Conservation (phyloP, 2,329 filamentous ascomycete genomes). For the Colletotrichum endophyticum region DNA sequence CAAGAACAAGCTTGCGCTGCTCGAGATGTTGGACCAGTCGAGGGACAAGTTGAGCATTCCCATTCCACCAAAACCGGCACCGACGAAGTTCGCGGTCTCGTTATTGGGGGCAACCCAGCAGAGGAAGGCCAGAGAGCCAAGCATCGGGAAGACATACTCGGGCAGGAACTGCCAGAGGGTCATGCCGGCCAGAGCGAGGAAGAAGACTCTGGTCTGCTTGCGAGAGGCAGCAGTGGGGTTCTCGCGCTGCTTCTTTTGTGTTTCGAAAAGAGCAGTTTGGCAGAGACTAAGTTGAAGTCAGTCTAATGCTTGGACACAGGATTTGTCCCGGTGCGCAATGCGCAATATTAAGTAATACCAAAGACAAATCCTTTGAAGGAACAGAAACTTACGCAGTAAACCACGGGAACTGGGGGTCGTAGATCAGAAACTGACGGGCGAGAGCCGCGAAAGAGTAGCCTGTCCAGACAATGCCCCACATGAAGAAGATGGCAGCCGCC, state of each 20-base stretch:
- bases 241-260: slow-evolving; percentile 56
- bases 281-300: slow-evolving; percentile 35
- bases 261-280: slow-evolving; percentile 64
- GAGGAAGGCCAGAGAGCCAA: slow-evolving; percentile 51
- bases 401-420: slow-evolving; percentile 53
- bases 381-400: not conserved
- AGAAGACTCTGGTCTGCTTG: slow-evolving; percentile 63
- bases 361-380: too few relatives aligned
- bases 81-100: slow-evolving; percentile 63
- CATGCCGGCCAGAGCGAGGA: slow-evolving; percentile 54
- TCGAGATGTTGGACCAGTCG: slow-evolving; percentile 51
- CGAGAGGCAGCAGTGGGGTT: slow-evolving; percentile 51
- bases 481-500: slow-evolving; percentile 62
- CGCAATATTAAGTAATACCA: not conserved
- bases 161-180: slow-evolving; percentile 32
- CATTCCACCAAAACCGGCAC: slow-evolving; percentile 62
- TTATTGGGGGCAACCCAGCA: slow-evolving; percentile 66
- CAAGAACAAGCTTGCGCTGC: slow-evolving; percentile 52
- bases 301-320: not conserved
- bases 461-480: slow-evolving; percentile 60
- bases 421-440: slow-evolving; percentile 60
- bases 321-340: not conserved
- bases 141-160: slow-evolving; percentile 12
- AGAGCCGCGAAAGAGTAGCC: slow-evolving; percentile 65
- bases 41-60: slow-evolving; percentile 66